phyloP scores from a whole-genome alignment of 2,329 filamentous ascomycete genomes.

The Fusarium coffeatum region DNA sequence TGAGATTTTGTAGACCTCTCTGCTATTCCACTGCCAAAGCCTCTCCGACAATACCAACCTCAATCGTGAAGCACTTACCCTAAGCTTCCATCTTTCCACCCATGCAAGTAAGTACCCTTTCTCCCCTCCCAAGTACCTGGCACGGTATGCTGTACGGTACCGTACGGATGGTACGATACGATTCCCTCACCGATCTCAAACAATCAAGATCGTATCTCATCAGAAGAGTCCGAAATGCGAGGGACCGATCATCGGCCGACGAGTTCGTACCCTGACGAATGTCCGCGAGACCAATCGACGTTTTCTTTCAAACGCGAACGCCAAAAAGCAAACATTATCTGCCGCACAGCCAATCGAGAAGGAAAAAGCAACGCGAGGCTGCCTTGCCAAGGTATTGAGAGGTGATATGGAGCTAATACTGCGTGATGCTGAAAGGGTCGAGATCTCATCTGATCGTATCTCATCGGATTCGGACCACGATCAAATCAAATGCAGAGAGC shows the following conservation, averaged over 20 bases:
- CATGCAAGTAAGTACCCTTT: not conserved
- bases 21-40: not conserved
- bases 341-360: constrained; percentile 5
- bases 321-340: constrained; percentile 16
- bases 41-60: not conserved
- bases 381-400: not conserved
- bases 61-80: not conserved
- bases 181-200: not conserved
- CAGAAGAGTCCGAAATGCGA: not conserved
- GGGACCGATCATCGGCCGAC: not conserved
- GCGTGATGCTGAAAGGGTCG: constrained; percentile 3
- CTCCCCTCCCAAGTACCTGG: not conserved
- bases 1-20: not conserved
- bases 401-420: constrained; percentile 7
- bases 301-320: not conserved
- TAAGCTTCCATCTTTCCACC: not conserved
- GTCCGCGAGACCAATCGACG: not conserved
- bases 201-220: not conserved
- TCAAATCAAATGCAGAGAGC: not conserved
- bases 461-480: not conserved
- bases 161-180: not conserved
- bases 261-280: not conserved
- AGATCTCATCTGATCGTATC: not conserved
- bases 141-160: not conserved
- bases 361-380: constrained; percentile 33